phyloP scores from a whole-genome alignment of 208 protist species.

The Acanthamoeba royreba region DNA sequence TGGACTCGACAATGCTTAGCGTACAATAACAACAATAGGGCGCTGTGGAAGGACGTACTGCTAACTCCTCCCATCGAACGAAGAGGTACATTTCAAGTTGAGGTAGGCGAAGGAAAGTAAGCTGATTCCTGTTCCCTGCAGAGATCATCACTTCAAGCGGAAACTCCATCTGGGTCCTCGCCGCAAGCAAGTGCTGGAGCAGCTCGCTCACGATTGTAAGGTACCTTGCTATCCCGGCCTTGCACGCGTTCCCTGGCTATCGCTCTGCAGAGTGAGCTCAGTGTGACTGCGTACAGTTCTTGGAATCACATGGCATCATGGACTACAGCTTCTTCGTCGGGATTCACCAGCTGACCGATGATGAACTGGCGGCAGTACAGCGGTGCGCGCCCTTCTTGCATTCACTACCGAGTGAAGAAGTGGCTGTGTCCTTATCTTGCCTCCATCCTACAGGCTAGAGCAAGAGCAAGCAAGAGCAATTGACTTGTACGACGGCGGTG shows the following conservation, averaged over 20 bases:
- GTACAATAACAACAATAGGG: no score
- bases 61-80: background rate
- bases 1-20: no score
- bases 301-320: constrained; percentile 8
- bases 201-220: background rate
- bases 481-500: background rate
- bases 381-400: background rate
- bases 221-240: background rate
- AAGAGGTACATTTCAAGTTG: background rate
- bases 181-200: background rate
- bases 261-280: no score
- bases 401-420: no score
- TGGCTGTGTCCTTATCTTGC: no score
- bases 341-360: background rate
- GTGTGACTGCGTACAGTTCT: background rate
- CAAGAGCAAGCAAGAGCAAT: background rate
- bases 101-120: background rate
- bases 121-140: background rate
- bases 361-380: background rate
- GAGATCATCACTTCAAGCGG: background rate
- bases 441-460: background rate
- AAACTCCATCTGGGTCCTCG: background rate
- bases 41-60: background rate
- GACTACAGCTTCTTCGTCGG: constrained; percentile 42
- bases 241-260: background rate